Evolutionary conservation across 2,329 filamentous ascomycete genomes (phyloP), one percentile per base, ranked within the genome.

Genomic region (Colletotrichum lentis): DNA sequence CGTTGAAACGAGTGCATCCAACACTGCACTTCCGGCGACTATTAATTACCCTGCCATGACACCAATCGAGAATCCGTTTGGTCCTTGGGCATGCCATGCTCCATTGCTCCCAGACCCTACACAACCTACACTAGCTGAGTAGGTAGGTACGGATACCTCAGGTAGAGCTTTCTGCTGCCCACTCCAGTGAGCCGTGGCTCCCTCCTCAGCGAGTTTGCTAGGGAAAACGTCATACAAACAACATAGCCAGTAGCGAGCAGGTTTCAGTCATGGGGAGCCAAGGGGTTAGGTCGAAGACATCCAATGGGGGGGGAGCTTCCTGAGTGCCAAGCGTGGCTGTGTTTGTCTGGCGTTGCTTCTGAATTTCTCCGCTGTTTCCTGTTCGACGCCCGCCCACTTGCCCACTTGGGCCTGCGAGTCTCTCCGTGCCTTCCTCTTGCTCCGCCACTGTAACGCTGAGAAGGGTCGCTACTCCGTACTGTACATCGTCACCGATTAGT

Each of bases 291-390:
- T 57, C 22, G 56, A n/a, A 22, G 50, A 43, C 54, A 37, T 50
- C 62, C 66, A 66, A 69, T 69, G 27, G 35, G 43, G n/a, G 27
- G 35, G 43, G n/a, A n/a, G 39, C 54, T 27, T 44, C 35, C 41
- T 24, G 18, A 16, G 50, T 61, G 66, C 66, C 66, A 69, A 69
- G 66, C 62, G 66, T 69, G 66, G 66, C 66, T 69, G 66, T 66
- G 66, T 60, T 35, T 66, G 66, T 66, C 62, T 69, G 44, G 62
- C 44, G 53, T 67, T 68, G 54, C 62, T 64, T 60, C 49, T 44
- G 50, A 60, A 65, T 66, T 50, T 69, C 62, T 56, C 66, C 66
- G 55, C 50, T 64, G 66, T 65, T 69, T 69, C 62, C 59, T 59
- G 56, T 47, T 27, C 43, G 35, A 31, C 35, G 53, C 56, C 35